A percentile compares a stretch with the other conserved stretches of the same genome.
Evolutionary conservation across 1,284 basidiomycete species (phyloP).

Genomic region (Coriolopsis trogii): DNA sequence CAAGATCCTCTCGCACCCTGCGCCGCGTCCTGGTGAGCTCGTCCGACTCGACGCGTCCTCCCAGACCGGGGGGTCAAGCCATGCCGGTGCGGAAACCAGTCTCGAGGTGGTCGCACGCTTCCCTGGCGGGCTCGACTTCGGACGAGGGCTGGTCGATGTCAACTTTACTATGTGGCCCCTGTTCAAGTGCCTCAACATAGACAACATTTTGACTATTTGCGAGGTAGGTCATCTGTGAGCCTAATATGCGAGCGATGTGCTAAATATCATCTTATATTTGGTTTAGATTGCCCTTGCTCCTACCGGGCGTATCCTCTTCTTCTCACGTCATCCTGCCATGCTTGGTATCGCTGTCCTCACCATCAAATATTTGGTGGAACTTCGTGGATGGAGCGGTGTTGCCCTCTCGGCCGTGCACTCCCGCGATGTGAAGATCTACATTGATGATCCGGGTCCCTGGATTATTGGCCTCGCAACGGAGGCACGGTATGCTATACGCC

Average conservation of each 20-base stretch:
- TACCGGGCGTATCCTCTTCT: constrained; percentile 89
- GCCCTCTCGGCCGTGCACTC: constrained; percentile 86
- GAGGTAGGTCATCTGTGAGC: constrained; percentile 93
- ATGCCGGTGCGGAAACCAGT: constrained; percentile 54
- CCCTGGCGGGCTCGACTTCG: constrained; percentile 84
- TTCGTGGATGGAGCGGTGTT: constrained; percentile 93
- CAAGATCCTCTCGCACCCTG: constrained; percentile 81
- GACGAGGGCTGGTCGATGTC: constrained; percentile 80
- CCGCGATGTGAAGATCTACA: constrained; percentile 87
- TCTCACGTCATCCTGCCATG: constrained; percentile 90
- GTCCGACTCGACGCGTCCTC: constrained; percentile 80
- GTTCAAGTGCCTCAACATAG: constrained; percentile 92
- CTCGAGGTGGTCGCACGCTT: constrained; percentile 85
- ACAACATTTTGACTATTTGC: constrained; percentile 92
- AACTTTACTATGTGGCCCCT: constrained; percentile 98
- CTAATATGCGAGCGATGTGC: neutral
- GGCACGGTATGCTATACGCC: constrained; percentile 77
- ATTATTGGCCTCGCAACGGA: constrained; percentile 91
- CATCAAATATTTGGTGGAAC: constrained; percentile 90
- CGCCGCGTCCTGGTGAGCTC: constrained; percentile 85
- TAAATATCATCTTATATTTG: neutral
- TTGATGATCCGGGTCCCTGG: constrained; percentile 89
- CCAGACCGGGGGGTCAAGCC: constrained; percentile 43
- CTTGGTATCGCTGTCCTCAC: constrained; percentile 89
- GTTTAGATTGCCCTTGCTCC: constrained; percentile 87